A percentile compares a stretch with the other conserved stretches of the same genome.
Evolutionary conservation across 1,139 yeast species (phyloP).

Genomic region (Lodderomyces elongisporus): DNA sequence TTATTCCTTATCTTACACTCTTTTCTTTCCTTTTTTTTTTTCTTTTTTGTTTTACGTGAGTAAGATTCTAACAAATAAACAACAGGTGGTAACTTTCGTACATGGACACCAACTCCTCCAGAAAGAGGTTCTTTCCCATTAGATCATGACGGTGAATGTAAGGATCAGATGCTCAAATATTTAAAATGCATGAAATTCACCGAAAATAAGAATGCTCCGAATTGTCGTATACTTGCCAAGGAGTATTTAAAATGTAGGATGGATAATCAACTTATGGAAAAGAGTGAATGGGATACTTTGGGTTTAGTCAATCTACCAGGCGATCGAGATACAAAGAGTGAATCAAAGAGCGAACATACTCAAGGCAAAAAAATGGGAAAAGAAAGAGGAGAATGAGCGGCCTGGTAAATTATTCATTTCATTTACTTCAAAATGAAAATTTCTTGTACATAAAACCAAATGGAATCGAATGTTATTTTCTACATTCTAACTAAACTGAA

Average conservation of each 20-base stretch:
- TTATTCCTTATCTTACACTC: background rate
- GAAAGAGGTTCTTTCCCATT: slow-evolving; percentile 94
- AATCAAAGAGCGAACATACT: slow-evolving; percentile 26
- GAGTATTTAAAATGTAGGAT: slow-evolving; percentile 79
- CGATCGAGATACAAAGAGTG: slow-evolving; percentile 9
- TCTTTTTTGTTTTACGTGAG: too few species aligned
- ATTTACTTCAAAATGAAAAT: too few species aligned
- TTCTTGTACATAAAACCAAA: too few species aligned
- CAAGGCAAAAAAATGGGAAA: slow-evolving; percentile 13
- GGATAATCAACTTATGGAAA: slow-evolving; percentile 84
- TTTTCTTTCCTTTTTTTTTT: too few species aligned
- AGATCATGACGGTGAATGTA: slow-evolving; percentile 88
- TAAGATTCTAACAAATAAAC: background rate
- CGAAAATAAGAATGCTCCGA: slow-evolving; percentile 79
- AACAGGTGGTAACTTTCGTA: slow-evolving; percentile 32
- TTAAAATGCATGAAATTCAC: slow-evolving; percentile 75
- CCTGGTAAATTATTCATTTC: background rate
- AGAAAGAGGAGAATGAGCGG: slow-evolving; percentile 1
- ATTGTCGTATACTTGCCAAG: slow-evolving; percentile 81
- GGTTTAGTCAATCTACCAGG: slow-evolving; percentile 67
- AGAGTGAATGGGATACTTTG: slow-evolving; percentile 74
- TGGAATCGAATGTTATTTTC: too few species aligned
- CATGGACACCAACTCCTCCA: slow-evolving; percentile 86
- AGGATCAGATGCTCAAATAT: slow-evolving; percentile 67
- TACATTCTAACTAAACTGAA: too few species aligned